A percentile compares a stretch with the other conserved stretches of the same genome.
phyloP scores from a whole-genome alignment of 1,284 basidiomycete species.

The Fomitopsis pinicola region DNA sequence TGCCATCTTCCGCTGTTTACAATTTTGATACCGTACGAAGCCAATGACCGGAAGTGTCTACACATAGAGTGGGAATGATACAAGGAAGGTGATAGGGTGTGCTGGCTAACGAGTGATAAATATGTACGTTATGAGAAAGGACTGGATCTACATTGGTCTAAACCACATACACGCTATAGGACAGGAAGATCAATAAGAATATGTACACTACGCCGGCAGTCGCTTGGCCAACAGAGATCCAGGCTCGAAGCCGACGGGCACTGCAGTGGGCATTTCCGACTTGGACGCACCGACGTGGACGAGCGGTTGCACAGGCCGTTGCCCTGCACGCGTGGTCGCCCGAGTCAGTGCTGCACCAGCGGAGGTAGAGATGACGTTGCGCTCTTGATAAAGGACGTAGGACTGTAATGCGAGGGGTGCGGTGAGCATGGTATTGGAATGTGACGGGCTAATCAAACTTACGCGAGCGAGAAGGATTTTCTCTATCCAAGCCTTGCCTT shows the following conservation, averaged over 20 bases:
- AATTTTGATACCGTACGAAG: background rate
- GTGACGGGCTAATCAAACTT: constrained; percentile 26
- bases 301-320: constrained; percentile 35
- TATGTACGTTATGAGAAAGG: constrained; percentile 3
- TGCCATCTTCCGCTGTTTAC: background rate
- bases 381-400: constrained; percentile 75
- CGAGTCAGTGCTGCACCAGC: constrained; percentile 34
- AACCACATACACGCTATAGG: background rate
- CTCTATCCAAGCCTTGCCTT: constrained; percentile 69
- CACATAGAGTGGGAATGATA: constrained; percentile 3
- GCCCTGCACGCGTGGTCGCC: constrained; percentile 36
- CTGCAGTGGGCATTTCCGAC: constrained; percentile 10
- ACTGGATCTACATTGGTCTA: constrained; percentile 2
- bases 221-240: constrained; percentile 63
- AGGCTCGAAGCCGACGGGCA: constrained; percentile 48
- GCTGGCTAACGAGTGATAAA: constrained; percentile 1
- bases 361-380: constrained; percentile 53
- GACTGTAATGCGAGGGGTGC: constrained; percentile 41
- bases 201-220: constrained; percentile 6
- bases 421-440: background rate
- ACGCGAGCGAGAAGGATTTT: constrained; percentile 75
- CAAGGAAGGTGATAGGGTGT: constrained; percentile 6
- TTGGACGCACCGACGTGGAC: constrained; percentile 29
- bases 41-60: background rate
- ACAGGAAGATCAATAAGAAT: background rate